Evolutionary conservation across 1,139 yeast genomes (phyloP), one percentile per base, ranked within the genome.

Genomic region (Fermentozyma sake): DNA sequence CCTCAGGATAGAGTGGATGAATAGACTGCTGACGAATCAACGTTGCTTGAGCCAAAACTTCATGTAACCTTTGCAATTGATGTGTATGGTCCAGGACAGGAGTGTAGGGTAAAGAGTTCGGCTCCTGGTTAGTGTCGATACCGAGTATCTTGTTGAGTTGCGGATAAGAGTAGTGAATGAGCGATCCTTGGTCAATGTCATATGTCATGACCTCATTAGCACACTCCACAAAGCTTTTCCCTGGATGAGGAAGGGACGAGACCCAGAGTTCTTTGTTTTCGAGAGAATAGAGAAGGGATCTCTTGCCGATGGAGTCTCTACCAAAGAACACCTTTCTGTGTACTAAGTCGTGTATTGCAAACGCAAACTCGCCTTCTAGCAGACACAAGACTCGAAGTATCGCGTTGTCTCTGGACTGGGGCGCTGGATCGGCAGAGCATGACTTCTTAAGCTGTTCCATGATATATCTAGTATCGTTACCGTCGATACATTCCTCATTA

Each of bases 281-380:
- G 1, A 49, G 30, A 5, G 52, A 42, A 36, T 63, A 83, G 14
- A 81, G 59, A 22, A 91, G 59, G 12, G 96, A 81, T 34, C 96
- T 65, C 44, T 82, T 78, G 0, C 98, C 99, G 13, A 86, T 59
- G 2, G 65, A 50, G 50, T 91, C 99, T 42, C 96, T 72, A 0
- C 94, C 96, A 58, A 86, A 93, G 59, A 76, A 83, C 0, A 84
- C 44, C 18, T 38, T 46, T 1, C 57, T 42, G 1, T 52, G 42
- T 1, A 37, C 12, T 9, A 42, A 37, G 37, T 76, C 83, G 20
- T 68, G 48, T 34, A 73, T 58, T 23, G 64, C 66, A 52, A 61
- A 75, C 0, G 98, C 93, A 63, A 79, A 91, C 49, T 91, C 98
- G 1, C 99, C 99, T 17, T 70, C 62, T 16, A 85, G 41, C 2